Base-by-base conservation (phyloP, 129 eudicot genomes). In the Saussurea involucrata region DNA sequence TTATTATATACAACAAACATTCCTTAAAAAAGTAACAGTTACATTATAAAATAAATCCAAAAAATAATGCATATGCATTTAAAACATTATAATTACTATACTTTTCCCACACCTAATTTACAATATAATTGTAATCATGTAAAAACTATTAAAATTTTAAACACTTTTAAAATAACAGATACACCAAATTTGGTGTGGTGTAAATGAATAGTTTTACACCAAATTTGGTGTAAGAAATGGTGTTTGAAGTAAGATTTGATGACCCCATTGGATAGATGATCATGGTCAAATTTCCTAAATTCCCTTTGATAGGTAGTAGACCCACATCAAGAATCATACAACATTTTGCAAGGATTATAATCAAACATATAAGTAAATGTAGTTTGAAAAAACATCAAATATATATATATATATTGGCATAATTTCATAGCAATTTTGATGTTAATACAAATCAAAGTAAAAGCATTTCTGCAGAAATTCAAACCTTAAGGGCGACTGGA, bases 401-500 rank as follows among this genome's bases (percentile, higher is more conserved):
- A n/a, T n/a, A n/a, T n/a, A n/a, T n/a, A n/a, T n/a, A n/a, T n/a
- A n/a, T n/a, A n/a, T n/a, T n/a, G n/a, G 21, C n/a, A 20, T 49
- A 55, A 55, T 33, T 32, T 68, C 75, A 29, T 46, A 25, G 22
- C 53, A 27, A 64, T 11, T 44, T n/a, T n/a, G 20, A 27, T 36
- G 13, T 24, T 40, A 17, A 18, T 4, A 40, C 9, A 28, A 17
- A 29, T 0, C 21, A 49, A 27, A 29, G 1, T 15, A 6, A 24
- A 22, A 13, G 8, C n/a, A 13, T 29, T 28, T 10, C 13, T 4
- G n/a, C 3, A 27, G 61, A 28, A 28, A 4, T 24, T 65, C 79
- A 63, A 71, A 95, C 99, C 99, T 95, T 95, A 34, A 95, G 95
- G 6, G 97, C 94, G 79, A 92, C 83, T 3, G 99, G 99, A 77